phyloP scores from a whole-genome alignment of 768 basidiomycete genomes.

The Tremella yokohamensis region DNA sequence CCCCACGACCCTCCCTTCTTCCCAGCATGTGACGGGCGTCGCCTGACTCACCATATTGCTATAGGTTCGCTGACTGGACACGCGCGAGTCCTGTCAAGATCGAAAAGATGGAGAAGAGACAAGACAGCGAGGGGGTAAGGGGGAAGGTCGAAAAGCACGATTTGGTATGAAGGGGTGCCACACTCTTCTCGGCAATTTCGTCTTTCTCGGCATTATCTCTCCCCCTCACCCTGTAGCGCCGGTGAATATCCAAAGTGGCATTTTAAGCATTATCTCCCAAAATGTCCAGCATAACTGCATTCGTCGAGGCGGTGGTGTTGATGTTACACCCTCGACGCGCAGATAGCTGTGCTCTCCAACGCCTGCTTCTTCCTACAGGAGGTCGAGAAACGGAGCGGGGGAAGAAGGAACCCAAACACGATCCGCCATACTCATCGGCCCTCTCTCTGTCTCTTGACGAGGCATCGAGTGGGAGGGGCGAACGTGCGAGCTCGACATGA shows the following conservation, averaged over 20 bases:
- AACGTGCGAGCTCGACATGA: neutral
- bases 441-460: neutral
- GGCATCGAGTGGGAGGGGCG: neutral
- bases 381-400: conserved; percentile 48
- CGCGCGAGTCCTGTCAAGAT: no score
- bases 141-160: no score
- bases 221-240: neutral
- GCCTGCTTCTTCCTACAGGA: neutral
- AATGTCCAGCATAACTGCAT: neutral
- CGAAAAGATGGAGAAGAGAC: no score
- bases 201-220: conserved; percentile 6
- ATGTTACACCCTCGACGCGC: conserved; percentile 37
- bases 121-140: no score
- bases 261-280: conserved; percentile 14
- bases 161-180: neutral
- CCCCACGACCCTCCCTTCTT: no score
- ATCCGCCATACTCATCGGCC: neutral
- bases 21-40: no score
- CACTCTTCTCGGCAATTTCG: neutral
- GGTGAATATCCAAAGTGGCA: neutral
- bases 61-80: no score
- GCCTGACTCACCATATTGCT: conserved; percentile 22
- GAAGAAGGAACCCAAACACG: conserved; percentile 18
- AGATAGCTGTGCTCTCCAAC: conserved; percentile 35
- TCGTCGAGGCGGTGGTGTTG: neutral